A percentile compares a stretch with the other conserved stretches of the same genome.
phyloP scores from a whole-genome alignment of 2,329 filamentous ascomycete genomes.

The Monosporascus sp. region DNA sequence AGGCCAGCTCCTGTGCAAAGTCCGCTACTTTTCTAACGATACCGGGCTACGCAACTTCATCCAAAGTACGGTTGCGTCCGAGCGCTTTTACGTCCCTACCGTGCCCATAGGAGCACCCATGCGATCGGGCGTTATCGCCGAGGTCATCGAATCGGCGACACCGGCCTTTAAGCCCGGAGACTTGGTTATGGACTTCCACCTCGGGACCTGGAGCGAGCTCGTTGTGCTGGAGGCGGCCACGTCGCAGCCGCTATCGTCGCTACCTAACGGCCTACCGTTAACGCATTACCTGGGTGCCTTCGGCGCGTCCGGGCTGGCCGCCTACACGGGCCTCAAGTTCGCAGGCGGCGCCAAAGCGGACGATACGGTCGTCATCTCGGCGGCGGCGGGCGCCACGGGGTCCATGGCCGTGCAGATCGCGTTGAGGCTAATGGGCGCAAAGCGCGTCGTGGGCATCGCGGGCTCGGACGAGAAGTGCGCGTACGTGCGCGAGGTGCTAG shows the following conservation, averaged over 20 bases:
- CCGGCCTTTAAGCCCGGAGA: constrained; percentile 15
- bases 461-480: constrained; percentile 46
- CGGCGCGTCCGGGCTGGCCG: constrained; percentile 32
- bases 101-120: constrained; percentile 20
- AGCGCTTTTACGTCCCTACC: constrained; percentile 21
- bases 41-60: constrained; percentile 25
- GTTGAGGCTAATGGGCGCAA: constrained; percentile 39
- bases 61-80: constrained; percentile 16
- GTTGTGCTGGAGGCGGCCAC: constrained; percentile 17
- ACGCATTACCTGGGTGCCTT: constrained; percentile 24
- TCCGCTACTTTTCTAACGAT: constrained; percentile 25
- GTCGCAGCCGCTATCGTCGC: constrained; percentile 11
- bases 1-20: constrained; percentile 18
- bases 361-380: constrained; percentile 39
- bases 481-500: constrained; percentile 40
- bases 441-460: constrained; percentile 46
- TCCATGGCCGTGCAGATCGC: constrained; percentile 47
- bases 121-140: constrained; percentile 22
- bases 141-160: constrained; percentile 21
- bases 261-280: constrained; percentile 15
- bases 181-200: constrained; percentile 19
- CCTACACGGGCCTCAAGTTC: constrained; percentile 37
- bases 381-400: constrained; percentile 43
- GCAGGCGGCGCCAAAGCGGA: constrained; percentile 30
- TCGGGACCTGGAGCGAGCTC: constrained; percentile 21